Base-by-base conservation (phyloP, 768 basidiomycete genomes). In the Lentinula aciculospora region DNA sequence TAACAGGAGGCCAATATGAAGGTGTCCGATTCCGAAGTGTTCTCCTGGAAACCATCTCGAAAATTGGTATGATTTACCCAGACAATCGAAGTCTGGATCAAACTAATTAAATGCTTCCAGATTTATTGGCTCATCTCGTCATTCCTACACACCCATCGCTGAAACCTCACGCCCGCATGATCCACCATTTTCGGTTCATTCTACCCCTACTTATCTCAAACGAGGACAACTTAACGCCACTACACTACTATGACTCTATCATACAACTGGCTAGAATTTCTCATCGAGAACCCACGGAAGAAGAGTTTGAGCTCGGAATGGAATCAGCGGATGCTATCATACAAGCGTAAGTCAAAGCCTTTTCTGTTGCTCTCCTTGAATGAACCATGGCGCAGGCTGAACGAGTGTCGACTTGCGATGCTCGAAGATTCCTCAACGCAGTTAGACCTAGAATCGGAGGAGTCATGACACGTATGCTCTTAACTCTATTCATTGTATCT, bases 111-210 rank as follows among this genome's bases (percentile, higher is more conserved):
- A 39, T 54, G 32, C 25, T 0, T 37, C 12, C 63, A 92, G 90
- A 93, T 68, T 72, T 72, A 9, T 77, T 88, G 46, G 86, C 89
- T 28, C 89, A 84, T 62, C 68, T 80, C 48, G 79, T 92, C 39
- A 88, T 92, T 60, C 90, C 90, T 28, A 80, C 81, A 36, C 82
- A 88, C 54, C 91, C 89, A 12, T 64, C 72, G 17, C 69, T 88
- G 64, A 85, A 86, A 62, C 88, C 89, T 2, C 85, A 89, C 67
- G 77, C 78, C 3, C 84, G 89, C 61, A 86, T 92, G 86, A 74
- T 87, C 48, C 84, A 89, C 68, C 89, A 92, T 67, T 88, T 91
- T 65, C 84, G 89, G 42, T 89, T 87, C 71, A 79, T 92, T 34
- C 70, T 81, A 3, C 88, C 88, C 0, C 75, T 92, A 57, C 83